Evolutionary conservation across 139 green algal species (phyloP).

Genomic region (Chlamydomonas eustigma): DNA sequence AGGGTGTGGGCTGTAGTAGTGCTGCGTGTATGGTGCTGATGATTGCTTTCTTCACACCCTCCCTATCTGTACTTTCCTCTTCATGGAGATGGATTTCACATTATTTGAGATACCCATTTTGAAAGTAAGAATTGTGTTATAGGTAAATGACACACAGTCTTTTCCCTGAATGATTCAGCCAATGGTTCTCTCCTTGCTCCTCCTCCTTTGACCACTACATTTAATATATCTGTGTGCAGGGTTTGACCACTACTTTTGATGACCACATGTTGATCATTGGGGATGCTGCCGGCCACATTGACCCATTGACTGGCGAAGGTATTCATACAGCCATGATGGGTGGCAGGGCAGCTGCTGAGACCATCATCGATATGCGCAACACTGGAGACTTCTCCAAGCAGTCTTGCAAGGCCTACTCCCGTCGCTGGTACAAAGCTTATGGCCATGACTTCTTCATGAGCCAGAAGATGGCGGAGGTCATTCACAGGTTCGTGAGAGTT

Average conservation of each 20-base stretch:
- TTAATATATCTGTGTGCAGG: no score
- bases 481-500: conserved; percentile 37
- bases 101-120: no score
- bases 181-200: neutral
- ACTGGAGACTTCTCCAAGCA: conserved; percentile 69
- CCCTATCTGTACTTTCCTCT: no score
- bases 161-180: neutral
- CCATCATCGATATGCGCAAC: conserved; percentile 64
- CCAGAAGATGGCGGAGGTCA: conserved; percentile 41
- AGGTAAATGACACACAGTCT: neutral
- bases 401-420: conserved; percentile 59
- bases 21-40: no score
- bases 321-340: conserved; percentile 95
- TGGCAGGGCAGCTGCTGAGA: conserved; percentile 77
- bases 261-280: conserved; percentile 88
- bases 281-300: conserved; percentile 87
- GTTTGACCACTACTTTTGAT: conserved; percentile 65
- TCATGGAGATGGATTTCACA: no score
- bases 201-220: neutral
- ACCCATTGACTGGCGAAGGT: conserved; percentile 85
- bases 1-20: no score
- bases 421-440: conserved; percentile 63
- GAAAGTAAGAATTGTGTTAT: neutral
- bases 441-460: conserved; percentile 81
- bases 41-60: no score